Percentiles rank a stretch among this genome's conserved stretches.
Evolutionary conservation across 2,329 filamentous ascomycete species (phyloP).

Genomic region (Lasiodiplodia sp.): DNA sequence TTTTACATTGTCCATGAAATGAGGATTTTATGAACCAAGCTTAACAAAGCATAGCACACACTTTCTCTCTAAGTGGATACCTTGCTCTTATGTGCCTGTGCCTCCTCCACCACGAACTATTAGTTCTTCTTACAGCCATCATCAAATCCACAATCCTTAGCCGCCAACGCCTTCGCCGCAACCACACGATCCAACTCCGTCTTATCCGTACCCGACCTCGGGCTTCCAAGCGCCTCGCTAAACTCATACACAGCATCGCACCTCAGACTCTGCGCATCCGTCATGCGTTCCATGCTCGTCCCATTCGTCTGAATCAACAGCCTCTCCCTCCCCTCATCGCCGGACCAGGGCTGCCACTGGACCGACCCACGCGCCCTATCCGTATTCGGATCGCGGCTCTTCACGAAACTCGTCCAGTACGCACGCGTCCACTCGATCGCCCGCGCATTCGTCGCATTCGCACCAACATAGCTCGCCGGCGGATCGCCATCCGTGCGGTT

Average conservation of each 20-base stretch:
- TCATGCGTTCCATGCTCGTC: slow-evolving; percentile 51
- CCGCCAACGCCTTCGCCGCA: slow-evolving; percentile 15
- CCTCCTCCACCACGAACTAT: too few relatives aligned
- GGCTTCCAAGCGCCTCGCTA: slow-evolving; percentile 10
- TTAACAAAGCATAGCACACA: too few relatives aligned
- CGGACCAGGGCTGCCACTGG: slow-evolving; percentile 59
- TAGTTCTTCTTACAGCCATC: slow-evolving; percentile 7
- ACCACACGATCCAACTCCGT: slow-evolving; percentile 17
- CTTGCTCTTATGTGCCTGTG: too few relatives aligned
- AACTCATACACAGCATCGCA: slow-evolving; percentile 15
- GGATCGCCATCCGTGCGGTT: slow-evolving; percentile 57
- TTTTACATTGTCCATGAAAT: too few relatives aligned
- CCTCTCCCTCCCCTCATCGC: slow-evolving; percentile 33
- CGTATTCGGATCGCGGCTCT: slow-evolving; percentile 70
- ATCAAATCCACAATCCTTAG: slow-evolving; percentile 14
- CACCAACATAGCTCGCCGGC: slow-evolving; percentile 63
- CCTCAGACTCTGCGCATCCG: neutral
- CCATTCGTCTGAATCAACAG: slow-evolving; percentile 49
- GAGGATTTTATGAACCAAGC: too few relatives aligned
- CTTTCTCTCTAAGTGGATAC: too few relatives aligned
- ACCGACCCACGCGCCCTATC: slow-evolving; percentile 56
- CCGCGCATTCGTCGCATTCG: slow-evolving; percentile 57
- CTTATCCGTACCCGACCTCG: neutral
- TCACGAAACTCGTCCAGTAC: slow-evolving; percentile 79
- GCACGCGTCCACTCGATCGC: slow-evolving; percentile 69